Evolutionary conservation across 2,329 filamentous ascomycete genomes (phyloP), one percentile per base, ranked within the genome.

Genomic region (Aspergillus sp.): DNA sequence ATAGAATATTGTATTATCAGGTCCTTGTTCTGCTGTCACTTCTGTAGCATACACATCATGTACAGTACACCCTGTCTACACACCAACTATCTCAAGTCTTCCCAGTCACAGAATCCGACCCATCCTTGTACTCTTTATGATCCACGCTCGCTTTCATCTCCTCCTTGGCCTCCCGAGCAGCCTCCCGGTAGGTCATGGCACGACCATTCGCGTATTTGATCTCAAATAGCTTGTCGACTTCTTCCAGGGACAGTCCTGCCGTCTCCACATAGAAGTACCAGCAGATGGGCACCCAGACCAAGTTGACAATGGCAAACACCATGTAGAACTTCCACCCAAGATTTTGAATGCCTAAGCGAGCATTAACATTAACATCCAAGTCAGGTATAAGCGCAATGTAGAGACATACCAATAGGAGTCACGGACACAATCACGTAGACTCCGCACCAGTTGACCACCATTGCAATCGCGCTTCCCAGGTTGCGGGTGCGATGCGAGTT

Each of bases 281-380:
- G 6, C 56, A 50, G n/a, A 57, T 48, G 4, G 59, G 58, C 1
- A 61, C 30, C 40, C 61, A 63, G 3, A 45, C 45, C 8, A 56
- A 43, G 43, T 61, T 63, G 26, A 57, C 45, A 5, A 58, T 50
- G 7, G 53, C 54, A 61, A 76, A 81, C 52, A 79, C 69, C 32
- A 79, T 69, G 63, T 73, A 80, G 45, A 74, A 79, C 45, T 70
- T 71, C 68, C 74, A 80, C 4, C 71, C 65, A 0, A 79, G 62
- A 26, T 70, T 73, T 26, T 69, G 59, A 12, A 66, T 61, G 1
- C 53, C 19, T 19, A 19, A 19, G 19, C 19, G 19, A 19, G 19
- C 19, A 19, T 19, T 19, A 19, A 19, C 19, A 19, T 19, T 19
- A 19, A 2, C 19, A 19, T 19, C 19, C 19, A 2, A 19, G 19